These are phyloP conservation scores for Parachlorella kessleri DNA, from an alignment of 139 green algal species.

Conservation along the genomic window DNA sequence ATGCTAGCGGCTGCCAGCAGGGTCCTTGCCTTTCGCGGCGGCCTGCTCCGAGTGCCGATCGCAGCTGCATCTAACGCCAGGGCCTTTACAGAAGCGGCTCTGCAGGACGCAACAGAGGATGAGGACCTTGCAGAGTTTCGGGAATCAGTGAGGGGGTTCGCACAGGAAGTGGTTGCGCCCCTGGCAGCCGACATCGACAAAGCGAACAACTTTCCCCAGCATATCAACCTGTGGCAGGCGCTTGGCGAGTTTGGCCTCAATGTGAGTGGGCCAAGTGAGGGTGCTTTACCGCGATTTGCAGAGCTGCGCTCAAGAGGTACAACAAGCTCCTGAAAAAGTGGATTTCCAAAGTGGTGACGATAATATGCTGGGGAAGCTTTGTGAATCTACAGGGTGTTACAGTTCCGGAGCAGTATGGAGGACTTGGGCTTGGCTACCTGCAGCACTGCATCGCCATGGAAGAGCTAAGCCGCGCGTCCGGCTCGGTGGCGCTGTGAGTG, in stretches of 20 bases:
- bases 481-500: conserved; percentile 47
- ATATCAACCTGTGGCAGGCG: conserved; percentile 81
- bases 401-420: conserved; percentile 79
- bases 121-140: conserved; percentile 57
- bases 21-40: no score
- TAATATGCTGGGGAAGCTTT: neutral
- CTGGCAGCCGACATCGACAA: conserved; percentile 76
- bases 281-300: neutral
- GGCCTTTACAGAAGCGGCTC: no score
- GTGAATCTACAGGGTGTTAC: conserved; percentile 51
- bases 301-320: neutral
- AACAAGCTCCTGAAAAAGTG: neutral
- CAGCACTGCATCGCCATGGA: conserved; percentile 94
- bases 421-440: conserved; percentile 83
- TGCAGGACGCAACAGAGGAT: no score
- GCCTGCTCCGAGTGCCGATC: no score
- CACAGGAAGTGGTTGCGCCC: conserved; percentile 67
- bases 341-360: no score
- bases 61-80: no score
- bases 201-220: conserved; percentile 77
- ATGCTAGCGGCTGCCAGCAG: no score
- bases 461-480: conserved; percentile 83
- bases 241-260: conserved; percentile 88
- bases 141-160: conserved; percentile 68
- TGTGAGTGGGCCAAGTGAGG: conserved; percentile 41